phyloP scores from a whole-genome alignment of 2,329 filamentous ascomycete species.

The Clarireedia hainanense region DNA sequence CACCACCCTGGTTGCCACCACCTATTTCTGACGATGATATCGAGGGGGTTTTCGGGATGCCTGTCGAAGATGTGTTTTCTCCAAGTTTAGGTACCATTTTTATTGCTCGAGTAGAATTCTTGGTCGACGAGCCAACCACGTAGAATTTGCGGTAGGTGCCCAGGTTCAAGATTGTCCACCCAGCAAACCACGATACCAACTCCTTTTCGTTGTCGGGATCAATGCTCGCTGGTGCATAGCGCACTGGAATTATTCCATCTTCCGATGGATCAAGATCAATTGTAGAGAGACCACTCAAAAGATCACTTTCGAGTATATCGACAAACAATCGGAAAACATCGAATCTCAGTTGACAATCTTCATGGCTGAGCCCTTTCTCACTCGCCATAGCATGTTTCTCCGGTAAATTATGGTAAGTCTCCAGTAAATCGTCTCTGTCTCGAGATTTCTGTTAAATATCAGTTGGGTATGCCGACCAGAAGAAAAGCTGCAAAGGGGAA shows the following conservation, averaged over 20 bases:
- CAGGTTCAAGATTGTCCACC: slow-evolving; percentile 44
- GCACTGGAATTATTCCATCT: slow-evolving; percentile 31
- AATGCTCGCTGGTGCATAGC: slow-evolving; percentile 41
- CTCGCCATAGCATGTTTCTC: slow-evolving; percentile 20
- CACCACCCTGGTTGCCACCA: too few species aligned
- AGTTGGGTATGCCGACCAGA: not conserved
- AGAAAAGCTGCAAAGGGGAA: not conserved
- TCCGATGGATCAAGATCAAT: slow-evolving; percentile 10
- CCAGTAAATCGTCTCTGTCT: slow-evolving; percentile 21
- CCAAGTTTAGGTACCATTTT: not conserved
- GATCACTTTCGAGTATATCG: slow-evolving; percentile 10
- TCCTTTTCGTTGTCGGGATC: slow-evolving; percentile 54
- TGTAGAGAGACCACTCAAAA: not conserved
- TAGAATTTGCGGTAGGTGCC: slow-evolving; percentile 46
- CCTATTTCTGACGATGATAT: too few species aligned
- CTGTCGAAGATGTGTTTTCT: too few species aligned
- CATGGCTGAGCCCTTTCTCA: slow-evolving; percentile 19
- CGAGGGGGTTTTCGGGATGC: not conserved
- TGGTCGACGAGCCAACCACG: slow-evolving; percentile 38
- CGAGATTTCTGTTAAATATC: slow-evolving; percentile 15
- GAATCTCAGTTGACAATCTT: slow-evolving; percentile 20
- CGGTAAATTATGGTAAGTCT: slow-evolving; percentile 15
- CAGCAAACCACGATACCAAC: slow-evolving; percentile 55
- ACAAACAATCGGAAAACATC: slow-evolving; percentile 14
- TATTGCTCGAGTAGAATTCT: not conserved